A percentile compares a stretch with the other conserved stretches of the same genome.
phyloP scores from a whole-genome alignment of 1,284 basidiomycete genomes.

The Farysia itapuensis region DNA sequence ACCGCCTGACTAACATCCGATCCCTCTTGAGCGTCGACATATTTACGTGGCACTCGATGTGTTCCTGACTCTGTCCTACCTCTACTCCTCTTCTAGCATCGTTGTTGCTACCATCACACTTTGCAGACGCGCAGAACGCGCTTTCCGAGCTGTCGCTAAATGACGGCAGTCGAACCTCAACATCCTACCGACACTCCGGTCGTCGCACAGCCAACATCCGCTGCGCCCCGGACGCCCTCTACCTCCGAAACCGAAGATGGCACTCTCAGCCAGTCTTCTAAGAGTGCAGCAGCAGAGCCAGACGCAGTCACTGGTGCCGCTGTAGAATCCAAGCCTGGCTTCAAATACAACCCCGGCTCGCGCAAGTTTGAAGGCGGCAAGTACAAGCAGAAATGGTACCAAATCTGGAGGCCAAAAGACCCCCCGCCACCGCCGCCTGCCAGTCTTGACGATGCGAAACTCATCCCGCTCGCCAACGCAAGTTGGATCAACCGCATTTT shows the following conservation, averaged over 20 bases:
- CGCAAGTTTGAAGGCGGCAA: slow-evolving; percentile 44
- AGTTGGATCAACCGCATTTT: slow-evolving; percentile 65
- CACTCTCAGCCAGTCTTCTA: slow-evolving; percentile 20
- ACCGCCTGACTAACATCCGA: too few species aligned
- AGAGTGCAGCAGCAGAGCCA: slow-evolving; percentile 16
- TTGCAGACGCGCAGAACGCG: too few species aligned
- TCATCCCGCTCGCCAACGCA: slow-evolving; percentile 66
- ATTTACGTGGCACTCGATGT: too few species aligned
- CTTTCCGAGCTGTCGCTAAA: too few species aligned
- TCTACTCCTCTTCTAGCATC: too few species aligned
- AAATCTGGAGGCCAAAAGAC: slow-evolving; percentile 54
- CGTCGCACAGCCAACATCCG: too few species aligned
- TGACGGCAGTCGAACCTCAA: too few species aligned
- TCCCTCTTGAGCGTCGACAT: too few species aligned
- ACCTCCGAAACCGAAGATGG: slow-evolving; percentile 16
- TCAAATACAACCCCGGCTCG: slow-evolving; percentile 44
- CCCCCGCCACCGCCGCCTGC: slow-evolving; percentile 49
- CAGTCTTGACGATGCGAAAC: slow-evolving; percentile 66
- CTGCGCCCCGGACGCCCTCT: too few species aligned
- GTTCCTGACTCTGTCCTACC: too few species aligned
- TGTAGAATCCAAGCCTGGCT: slow-evolving; percentile 22
- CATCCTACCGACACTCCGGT: too few species aligned
- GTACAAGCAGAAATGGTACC: slow-evolving; percentile 54
- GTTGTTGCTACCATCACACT: too few species aligned
- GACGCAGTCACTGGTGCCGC: slow-evolving; percentile 4